These are phyloP conservation scores for Arthroderma sp. DNA, from an alignment of 2,329 filamentous ascomycete species.

Conservation along the genomic window DNA sequence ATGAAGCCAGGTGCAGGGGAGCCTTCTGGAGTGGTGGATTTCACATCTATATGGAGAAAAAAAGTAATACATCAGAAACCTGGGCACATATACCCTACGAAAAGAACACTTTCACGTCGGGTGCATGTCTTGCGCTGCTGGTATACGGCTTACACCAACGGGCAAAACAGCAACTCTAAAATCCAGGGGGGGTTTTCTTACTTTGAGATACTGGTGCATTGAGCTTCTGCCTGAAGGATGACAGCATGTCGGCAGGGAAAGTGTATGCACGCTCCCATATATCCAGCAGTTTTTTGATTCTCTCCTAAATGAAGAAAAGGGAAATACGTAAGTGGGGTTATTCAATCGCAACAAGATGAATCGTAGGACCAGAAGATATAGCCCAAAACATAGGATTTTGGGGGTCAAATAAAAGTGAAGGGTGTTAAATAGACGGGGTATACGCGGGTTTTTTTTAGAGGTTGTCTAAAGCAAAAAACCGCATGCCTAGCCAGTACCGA, in stretches of 20 bases:
- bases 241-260: slow-evolving; percentile 68
- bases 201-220: slow-evolving; percentile 47
- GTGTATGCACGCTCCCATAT: slow-evolving; percentile 97
- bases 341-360: slow-evolving; percentile 17
- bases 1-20: slow-evolving; percentile 35
- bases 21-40: slow-evolving; percentile 56
- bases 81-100: slow-evolving; percentile 9
- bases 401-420: slow-evolving; percentile 3
- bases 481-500: background rate
- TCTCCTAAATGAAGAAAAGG: slow-evolving; percentile 56
- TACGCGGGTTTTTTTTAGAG: slow-evolving; percentile 5
- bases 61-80: slow-evolving; percentile 18
- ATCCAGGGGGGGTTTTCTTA: slow-evolving; percentile 38
- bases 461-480: slow-evolving; percentile 5
- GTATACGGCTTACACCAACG: slow-evolving; percentile 4
- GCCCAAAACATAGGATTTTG: slow-evolving; percentile 1
- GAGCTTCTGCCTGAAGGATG: slow-evolving; percentile 71
- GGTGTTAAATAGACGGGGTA: slow-evolving; percentile 2
- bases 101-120: background rate
- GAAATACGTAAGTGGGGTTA: slow-evolving; percentile 37
- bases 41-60: slow-evolving; percentile 36
- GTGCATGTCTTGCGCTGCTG: background rate
- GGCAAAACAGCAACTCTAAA: background rate
- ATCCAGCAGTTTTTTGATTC: slow-evolving; percentile 87
- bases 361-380: background rate